Base-by-base conservation (phyloP, 2,329 filamentous ascomycete genomes). In the Calonectria multiphialidica region DNA sequence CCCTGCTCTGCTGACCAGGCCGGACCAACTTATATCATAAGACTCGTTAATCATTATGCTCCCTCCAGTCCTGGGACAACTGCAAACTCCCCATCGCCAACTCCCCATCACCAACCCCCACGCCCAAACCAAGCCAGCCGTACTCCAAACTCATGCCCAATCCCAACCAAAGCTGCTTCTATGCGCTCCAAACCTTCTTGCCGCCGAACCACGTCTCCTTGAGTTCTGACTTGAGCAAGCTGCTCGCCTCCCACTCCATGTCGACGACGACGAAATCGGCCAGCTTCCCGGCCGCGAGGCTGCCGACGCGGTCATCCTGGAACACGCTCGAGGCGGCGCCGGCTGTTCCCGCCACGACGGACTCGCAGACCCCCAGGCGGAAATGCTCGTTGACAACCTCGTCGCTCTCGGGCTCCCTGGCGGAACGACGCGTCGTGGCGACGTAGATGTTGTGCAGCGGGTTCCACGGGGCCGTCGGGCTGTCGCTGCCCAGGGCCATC, bases 301-400 rank as follows among this genome's bases (percentile, higher is more conserved):
- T 86, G 0, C 90, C 90, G 2, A 88, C 81, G 68, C 86, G 81
- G 5, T 76, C 78, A 0, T 84, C 81, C 25, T 91, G 89, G 5
- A 90, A 91, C 25, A 86, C 88, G 47, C 87, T 88, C 74, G 86
- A 87, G 1, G 90, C 90, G 13, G 87, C 86, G 0, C 90, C 90
- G 35, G 80, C 80, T 1, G 88, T 89, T 0, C 85, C 89, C 9
- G 88, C 89, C 4, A 84, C 84, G 0, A 91, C 81, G 0, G 89
- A 86, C 74, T 89, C 86, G 50, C 84, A 87, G 21, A 91, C 74
- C 1, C 85, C 86, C 3, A 91, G 81, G 18, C 83, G 84, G 76
- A 89, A 91, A 25, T 89, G 81, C 49, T 84, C 84, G 71, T 90
- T 90, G 3, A 90, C 85, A 0, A 84, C 82, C 44, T 82, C 82